Evolutionary conservation across 768 basidiomycete genomes (phyloP).

Genomic region (Boletus vinaceobasis): DNA sequence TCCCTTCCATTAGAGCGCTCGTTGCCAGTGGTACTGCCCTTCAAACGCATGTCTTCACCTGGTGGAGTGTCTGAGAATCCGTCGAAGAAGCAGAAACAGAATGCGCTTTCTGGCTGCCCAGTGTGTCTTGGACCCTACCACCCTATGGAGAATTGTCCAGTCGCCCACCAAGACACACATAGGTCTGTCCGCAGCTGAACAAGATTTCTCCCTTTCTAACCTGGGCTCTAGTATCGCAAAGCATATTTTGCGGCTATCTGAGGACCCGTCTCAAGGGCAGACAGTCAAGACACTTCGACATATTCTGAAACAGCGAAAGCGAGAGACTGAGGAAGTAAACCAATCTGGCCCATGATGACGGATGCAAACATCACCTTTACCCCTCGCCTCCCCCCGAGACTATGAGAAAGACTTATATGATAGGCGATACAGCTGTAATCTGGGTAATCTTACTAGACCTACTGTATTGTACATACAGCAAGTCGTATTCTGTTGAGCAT

Average conservation of each 20-base stretch:
- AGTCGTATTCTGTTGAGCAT: not conserved
- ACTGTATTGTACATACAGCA: constrained; percentile 3
- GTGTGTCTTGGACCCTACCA: constrained; percentile 50
- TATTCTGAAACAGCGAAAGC: constrained; percentile 37
- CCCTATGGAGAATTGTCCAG: constrained; percentile 52
- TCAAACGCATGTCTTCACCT: constrained; percentile 38
- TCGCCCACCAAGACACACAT: constrained; percentile 47
- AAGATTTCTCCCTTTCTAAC: constrained; percentile 2
- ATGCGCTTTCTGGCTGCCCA: constrained; percentile 33
- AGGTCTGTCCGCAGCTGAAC: constrained; percentile 40
- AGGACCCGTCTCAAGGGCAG: constrained; percentile 33
- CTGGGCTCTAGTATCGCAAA: constrained; percentile 35
- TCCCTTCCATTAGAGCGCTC: not conserved
- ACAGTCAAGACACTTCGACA: constrained; percentile 39
- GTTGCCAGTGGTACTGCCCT: constrained; percentile 16
- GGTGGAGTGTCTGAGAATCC: constrained; percentile 19
- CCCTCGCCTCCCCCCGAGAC: not conserved
- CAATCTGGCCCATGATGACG: not conserved
- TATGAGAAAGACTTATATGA: not conserved
- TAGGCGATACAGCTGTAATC: constrained; percentile 18
- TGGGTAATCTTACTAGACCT: constrained; percentile 6
- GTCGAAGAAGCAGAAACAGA: constrained; percentile 39
- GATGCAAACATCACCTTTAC: constrained; percentile 7
- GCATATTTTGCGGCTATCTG: constrained; percentile 44
- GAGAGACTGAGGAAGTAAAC: constrained; percentile 5